A percentile compares a stretch with the other conserved stretches of the same genome.
phyloP scores from a whole-genome alignment of 148 eudicot species.

The Amaranthus hypochondriacus region DNA sequence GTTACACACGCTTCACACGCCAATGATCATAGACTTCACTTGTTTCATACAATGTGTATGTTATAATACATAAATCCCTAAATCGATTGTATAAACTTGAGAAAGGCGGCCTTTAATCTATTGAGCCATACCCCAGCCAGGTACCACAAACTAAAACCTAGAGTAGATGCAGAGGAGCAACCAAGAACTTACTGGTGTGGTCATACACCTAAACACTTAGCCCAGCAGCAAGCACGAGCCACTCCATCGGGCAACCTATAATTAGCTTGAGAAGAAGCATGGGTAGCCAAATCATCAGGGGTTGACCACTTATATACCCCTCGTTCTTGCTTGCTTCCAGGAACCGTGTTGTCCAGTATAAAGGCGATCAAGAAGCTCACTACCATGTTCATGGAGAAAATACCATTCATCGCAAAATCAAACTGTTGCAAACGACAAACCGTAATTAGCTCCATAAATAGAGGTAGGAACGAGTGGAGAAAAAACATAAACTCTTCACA shows the following conservation, averaged over 20 bases:
- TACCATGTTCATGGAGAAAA: constrained; percentile 83
- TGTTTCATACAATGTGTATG: background rate
- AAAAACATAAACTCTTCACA: background rate
- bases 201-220: constrained; percentile 59
- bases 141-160: background rate
- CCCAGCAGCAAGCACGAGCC: constrained; percentile 47
- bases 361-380: constrained; percentile 81
- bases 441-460: constrained; percentile 6
- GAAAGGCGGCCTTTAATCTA: background rate
- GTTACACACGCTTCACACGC: background rate
- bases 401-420: constrained; percentile 80
- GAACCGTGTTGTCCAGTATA: constrained; percentile 81
- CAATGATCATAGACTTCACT: background rate
- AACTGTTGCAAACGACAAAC: constrained; percentile 39
- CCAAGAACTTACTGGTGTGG: background rate
- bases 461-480: background rate
- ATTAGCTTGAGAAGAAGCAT: constrained; percentile 48
- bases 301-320: constrained; percentile 80
- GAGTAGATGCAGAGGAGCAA: background rate
- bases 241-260: constrained; percentile 58
- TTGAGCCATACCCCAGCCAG: background rate
- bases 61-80: constrained; percentile 3
- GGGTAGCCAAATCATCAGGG: constrained; percentile 47
- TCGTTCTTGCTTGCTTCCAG: constrained; percentile 75
- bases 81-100: background rate